Evolutionary conservation across 2,329 filamentous ascomycete genomes (phyloP).

Genomic region (Nigrospora sphaerica): DNA sequence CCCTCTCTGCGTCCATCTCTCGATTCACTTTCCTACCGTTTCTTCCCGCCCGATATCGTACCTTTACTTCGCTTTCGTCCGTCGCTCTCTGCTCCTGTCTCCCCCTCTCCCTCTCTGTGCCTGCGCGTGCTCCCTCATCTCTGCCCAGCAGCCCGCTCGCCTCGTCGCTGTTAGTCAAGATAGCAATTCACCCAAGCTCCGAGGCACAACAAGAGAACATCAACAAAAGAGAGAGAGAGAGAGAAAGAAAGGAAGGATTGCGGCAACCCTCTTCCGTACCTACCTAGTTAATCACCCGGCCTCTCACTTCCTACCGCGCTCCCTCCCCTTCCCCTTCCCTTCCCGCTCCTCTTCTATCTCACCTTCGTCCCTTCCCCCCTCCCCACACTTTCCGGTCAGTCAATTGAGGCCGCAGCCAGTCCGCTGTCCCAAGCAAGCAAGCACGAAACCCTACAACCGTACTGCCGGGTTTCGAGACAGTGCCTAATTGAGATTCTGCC

Average conservation of each 20-base stretch:
- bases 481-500: slow-evolving; percentile 1
- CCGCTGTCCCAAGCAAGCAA: no score
- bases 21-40: slow-evolving; percentile 19
- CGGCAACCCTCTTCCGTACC: slow-evolving; percentile 13
- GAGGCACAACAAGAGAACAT: slow-evolving; percentile 8
- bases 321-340: neutral
- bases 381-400: neutral
- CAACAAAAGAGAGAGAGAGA: slow-evolving; percentile 13
- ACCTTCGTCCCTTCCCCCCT: no score
- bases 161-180: slow-evolving; percentile 12
- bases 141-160: slow-evolving; percentile 11
- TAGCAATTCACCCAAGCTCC: no score
- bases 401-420: neutral
- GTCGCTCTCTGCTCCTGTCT: slow-evolving; percentile 24
- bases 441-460: no score
- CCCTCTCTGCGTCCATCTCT: slow-evolving; percentile 12
- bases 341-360: no score
- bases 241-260: slow-evolving; percentile 20
- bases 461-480: neutral
- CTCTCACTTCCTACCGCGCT: slow-evolving; percentile 13
- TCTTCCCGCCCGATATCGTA: slow-evolving; percentile 14
- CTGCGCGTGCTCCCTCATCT: neutral
- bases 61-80: slow-evolving; percentile 17
- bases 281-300: slow-evolving; percentile 17
- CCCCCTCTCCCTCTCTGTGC: slow-evolving; percentile 4